Percentiles rank a stretch among this genome's conserved stretches.
Evolutionary conservation across 2,329 filamentous ascomycete genomes (phyloP).

Genomic region (Nakataea oryzae): DNA sequence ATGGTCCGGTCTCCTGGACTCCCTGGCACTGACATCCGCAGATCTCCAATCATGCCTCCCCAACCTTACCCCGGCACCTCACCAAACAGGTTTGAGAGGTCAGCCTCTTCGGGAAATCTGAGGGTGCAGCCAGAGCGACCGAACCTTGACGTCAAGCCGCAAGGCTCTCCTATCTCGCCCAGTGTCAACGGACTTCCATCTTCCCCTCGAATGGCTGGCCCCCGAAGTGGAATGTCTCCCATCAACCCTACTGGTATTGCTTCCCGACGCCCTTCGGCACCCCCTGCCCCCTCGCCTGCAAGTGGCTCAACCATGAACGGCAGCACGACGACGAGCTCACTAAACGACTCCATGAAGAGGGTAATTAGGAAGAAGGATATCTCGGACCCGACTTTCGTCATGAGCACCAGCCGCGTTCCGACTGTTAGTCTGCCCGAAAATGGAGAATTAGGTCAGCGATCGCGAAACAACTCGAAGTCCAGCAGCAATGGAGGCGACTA

Average conservation of each 20-base stretch:
- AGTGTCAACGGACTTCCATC: conserved; percentile 18
- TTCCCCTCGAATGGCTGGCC: conserved; percentile 18
- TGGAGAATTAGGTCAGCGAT: conserved; percentile 23
- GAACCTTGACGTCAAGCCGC: conserved; percentile 9
- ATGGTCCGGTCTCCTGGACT: conserved; percentile 34
- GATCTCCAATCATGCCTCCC: conserved; percentile 36
- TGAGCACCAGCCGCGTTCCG: conserved; percentile 32
- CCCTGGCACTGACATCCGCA: conserved; percentile 35
- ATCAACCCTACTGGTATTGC: conserved; percentile 20
- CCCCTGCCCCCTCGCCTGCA: not conserved
- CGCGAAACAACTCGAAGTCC: conserved; percentile 7
- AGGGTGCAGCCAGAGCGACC: conserved; percentile 15
- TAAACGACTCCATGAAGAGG: conserved; percentile 29
- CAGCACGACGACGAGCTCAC: conserved; percentile 14
- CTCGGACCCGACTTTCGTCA: conserved; percentile 38
- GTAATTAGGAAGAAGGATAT: conserved; percentile 35
- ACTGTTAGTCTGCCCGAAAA: conserved; percentile 26
- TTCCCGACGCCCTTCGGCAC: conserved; percentile 21
- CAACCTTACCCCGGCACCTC: conserved; percentile 22
- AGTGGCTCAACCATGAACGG: not conserved
- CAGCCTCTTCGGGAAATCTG: conserved; percentile 20
- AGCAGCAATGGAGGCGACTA: conserved; percentile 23
- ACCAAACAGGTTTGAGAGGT: conserved; percentile 15
- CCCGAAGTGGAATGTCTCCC: conserved; percentile 4
- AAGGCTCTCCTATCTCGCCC: conserved; percentile 33